phyloP scores from a whole-genome alignment of 164 flowering plant species.

The Sedum album region DNA sequence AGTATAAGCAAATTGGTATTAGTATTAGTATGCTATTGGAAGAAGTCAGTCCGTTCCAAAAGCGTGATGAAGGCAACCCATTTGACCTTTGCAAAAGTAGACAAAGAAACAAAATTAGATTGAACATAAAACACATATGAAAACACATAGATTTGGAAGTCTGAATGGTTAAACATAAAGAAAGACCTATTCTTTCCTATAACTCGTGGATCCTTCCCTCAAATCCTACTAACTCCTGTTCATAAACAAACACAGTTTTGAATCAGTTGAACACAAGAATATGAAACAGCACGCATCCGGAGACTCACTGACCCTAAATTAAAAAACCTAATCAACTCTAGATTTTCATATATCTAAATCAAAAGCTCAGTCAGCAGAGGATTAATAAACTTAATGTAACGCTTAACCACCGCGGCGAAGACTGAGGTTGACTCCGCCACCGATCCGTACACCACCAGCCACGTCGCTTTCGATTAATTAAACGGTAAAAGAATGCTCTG shows the following conservation, averaged over 20 bases:
- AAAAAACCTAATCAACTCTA: no score
- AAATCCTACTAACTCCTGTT: background rate
- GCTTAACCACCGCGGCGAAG: no score
- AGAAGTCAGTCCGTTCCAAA: background rate
- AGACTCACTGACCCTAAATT: background rate
- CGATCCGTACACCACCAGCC: no score
- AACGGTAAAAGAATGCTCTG: no score
- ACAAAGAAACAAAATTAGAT: background rate
- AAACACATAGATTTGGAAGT: no score
- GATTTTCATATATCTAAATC: no score
- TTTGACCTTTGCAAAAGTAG: background rate
- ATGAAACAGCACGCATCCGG: background rate
- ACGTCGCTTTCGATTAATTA: no score
- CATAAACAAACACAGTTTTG: background rate
- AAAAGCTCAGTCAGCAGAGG: no score
- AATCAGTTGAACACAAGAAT: background rate
- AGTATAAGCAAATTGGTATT: background rate
- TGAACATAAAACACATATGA: no score
- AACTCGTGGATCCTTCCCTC: no score
- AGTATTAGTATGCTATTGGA: background rate
- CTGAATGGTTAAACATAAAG: background rate
- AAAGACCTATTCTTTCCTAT: background rate
- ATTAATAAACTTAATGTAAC: no score
- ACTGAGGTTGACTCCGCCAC: no score
- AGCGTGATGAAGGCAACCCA: background rate